A percentile compares a stretch with the other conserved stretches of the same genome.
These are phyloP conservation scores for Austroboletus novae-zelandiae DNA, from an alignment of 1,284 basidiomycete genomes.

Conservation along the genomic window DNA sequence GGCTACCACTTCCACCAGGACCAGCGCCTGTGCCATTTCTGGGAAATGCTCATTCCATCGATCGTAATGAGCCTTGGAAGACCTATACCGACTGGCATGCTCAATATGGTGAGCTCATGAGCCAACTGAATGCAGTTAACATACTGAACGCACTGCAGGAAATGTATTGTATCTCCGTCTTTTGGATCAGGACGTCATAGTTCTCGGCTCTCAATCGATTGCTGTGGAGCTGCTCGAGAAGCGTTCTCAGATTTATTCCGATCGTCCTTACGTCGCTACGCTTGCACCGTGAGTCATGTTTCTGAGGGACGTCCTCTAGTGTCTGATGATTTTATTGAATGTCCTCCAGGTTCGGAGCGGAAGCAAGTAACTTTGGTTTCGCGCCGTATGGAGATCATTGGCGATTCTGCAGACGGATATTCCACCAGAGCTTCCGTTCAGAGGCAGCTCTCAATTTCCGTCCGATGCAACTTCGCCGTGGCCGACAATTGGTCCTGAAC, in stretches of 20 bases:
- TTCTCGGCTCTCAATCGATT: constrained; percentile 7
- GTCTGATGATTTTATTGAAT: too few species aligned
- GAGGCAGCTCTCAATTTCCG: constrained; percentile 2
- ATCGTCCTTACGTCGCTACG: constrained; percentile 11
- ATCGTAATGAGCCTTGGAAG: constrained; percentile 11
- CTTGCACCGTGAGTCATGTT: constrained; percentile 8
- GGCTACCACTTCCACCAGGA: constrained; percentile 7
- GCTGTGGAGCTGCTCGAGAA: constrained; percentile 15
- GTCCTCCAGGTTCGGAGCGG: constrained; percentile 3
- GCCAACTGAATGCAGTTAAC: not conserved
- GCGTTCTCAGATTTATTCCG: constrained; percentile 10
- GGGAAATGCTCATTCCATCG: constrained; percentile 6
- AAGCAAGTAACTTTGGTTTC: constrained; percentile 3
- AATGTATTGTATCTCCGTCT: constrained; percentile 10
- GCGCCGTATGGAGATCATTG: constrained; percentile 9
- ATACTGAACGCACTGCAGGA: constrained; percentile 1
- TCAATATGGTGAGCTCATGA: constrained; percentile 8
- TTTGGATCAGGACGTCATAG: constrained; percentile 13
- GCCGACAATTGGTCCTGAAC: constrained; percentile 8
- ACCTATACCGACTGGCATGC: constrained; percentile 15
- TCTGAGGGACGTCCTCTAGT: not conserved
- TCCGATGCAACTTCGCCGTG: constrained; percentile 13
- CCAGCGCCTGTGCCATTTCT: constrained; percentile 8
- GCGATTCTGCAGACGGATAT: constrained; percentile 10
- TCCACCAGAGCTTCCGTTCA: constrained; percentile 9